These are phyloP conservation scores for Tetrahymena malaccensis DNA, from an alignment of 73 alveolate genomes.

Conservation along the genomic window DNA sequence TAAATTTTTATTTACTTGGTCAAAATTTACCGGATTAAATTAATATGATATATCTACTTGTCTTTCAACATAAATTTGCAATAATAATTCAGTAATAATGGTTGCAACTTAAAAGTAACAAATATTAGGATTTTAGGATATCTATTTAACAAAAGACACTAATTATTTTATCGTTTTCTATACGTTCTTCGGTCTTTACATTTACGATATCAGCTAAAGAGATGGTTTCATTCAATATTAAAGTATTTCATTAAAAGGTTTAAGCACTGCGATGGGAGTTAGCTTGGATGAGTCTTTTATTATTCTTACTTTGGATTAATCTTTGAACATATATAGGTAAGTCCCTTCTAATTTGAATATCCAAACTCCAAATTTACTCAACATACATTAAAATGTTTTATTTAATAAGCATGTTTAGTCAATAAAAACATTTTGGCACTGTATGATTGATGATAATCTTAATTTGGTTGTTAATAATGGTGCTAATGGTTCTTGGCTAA, in stretches of 20 bases:
- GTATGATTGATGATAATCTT: background rate
- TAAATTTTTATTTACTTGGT: background rate
- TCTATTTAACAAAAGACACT: background rate
- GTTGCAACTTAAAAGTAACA: background rate
- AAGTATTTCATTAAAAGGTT: background rate
- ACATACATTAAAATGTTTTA: background rate
- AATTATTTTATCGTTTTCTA: no score
- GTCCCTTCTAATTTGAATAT: background rate
- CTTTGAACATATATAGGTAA: background rate
- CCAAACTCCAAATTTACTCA: background rate
- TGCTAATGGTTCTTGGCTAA: background rate
- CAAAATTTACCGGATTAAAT: background rate
- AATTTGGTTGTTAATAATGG: background rate
- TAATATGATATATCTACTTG: background rate
- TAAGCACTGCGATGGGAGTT: background rate
- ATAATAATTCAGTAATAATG: background rate
- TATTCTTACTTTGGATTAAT: background rate
- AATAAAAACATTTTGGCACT: background rate
- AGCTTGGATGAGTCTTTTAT: background rate
- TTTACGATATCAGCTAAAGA: background rate
- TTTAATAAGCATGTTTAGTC: background rate
- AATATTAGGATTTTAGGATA: background rate
- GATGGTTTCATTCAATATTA: background rate
- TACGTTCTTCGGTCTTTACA: background rate
- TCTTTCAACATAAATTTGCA: background rate